Evolutionary conservation across 331 rosid genomes (phyloP).

Genomic region (Malus hybrid): DNA sequence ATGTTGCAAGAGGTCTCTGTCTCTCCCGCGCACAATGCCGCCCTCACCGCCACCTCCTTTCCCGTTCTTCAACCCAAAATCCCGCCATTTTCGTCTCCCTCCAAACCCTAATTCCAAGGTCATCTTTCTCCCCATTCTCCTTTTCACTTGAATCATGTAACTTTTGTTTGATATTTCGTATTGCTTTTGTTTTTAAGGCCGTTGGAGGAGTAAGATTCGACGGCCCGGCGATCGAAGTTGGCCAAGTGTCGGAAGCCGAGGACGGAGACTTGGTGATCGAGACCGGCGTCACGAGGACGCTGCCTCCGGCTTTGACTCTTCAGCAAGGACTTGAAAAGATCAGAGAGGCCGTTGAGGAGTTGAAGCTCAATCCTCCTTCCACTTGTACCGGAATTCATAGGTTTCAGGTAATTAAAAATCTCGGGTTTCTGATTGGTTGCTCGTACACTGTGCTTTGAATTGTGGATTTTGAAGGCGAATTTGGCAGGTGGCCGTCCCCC

Average conservation of each 20-base stretch:
- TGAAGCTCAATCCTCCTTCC: constrained; percentile 50
- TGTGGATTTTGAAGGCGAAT: constrained; percentile 10
- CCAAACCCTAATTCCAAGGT: neutral
- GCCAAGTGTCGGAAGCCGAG: constrained; percentile 10
- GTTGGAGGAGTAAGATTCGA: constrained; percentile 25
- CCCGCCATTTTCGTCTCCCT: neutral
- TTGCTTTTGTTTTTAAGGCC: neutral
- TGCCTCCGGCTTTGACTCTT: constrained; percentile 75
- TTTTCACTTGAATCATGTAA: neutral
- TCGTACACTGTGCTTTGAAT: constrained; percentile 1
- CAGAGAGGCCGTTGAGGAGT: constrained; percentile 45
- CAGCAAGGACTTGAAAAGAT: constrained; percentile 58
- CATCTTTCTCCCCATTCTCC: neutral
- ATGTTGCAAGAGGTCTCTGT: neutral
- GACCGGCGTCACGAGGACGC: constrained; percentile 51
- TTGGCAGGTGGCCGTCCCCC: constrained; percentile 76
- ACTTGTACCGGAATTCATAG: constrained; percentile 52
- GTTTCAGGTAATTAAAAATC: constrained; percentile 52
- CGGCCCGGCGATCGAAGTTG: constrained; percentile 24
- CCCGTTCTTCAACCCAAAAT: constrained; percentile 6
- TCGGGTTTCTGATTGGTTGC: neutral
- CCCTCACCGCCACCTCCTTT: neutral
- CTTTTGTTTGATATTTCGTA: neutral
- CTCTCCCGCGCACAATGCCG: neutral
- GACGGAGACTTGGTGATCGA: constrained; percentile 45